Evolutionary conservation across 441 rosid genomes (phyloP).

Genomic region (Manihot esculenta): DNA sequence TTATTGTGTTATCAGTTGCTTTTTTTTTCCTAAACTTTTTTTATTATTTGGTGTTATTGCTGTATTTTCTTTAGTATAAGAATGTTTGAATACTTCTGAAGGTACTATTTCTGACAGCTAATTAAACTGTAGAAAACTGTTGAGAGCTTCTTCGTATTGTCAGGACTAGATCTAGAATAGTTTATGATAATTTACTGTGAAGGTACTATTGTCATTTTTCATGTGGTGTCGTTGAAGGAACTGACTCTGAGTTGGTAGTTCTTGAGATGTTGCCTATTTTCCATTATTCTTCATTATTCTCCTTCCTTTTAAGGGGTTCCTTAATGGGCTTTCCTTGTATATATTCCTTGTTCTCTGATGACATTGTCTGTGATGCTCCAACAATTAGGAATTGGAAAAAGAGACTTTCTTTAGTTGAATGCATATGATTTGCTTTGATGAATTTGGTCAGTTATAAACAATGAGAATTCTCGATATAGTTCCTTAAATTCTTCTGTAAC

Average conservation of each 20-base stretch:
- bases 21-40: background rate
- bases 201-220: background rate
- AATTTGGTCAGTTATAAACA: background rate
- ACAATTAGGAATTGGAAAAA: background rate
- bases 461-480: background rate
- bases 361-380: background rate
- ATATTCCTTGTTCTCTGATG: no score
- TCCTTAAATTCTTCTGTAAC: background rate
- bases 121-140: background rate
- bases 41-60: background rate
- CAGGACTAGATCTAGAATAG: background rate
- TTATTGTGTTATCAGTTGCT: background rate
- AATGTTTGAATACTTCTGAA: background rate
- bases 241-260: no score
- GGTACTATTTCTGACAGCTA: background rate
- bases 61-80: background rate
- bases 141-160: background rate
- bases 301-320: no score
- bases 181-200: background rate
- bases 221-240: no score
- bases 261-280: background rate
- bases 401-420: background rate
- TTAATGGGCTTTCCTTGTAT: no score
- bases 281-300: background rate
- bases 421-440: background rate